Evolutionary conservation across 1,139 yeast genomes (phyloP).

Genomic region (Pichia kudriavzevii): DNA sequence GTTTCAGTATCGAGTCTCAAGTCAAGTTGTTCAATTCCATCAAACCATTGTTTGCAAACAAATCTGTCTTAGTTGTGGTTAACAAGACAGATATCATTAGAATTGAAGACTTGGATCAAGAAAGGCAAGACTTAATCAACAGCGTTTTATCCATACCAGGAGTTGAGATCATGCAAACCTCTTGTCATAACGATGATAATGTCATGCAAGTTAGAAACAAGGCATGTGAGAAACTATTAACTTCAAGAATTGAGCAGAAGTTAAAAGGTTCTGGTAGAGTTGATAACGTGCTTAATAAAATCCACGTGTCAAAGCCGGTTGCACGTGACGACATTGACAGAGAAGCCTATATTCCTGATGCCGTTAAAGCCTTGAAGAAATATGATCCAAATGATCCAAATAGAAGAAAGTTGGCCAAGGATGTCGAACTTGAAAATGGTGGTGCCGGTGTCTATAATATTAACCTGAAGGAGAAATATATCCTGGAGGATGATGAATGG

Average conservation of each 20-base stretch:
- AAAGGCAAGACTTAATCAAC: conserved; percentile 64
- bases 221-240: conserved; percentile 92
- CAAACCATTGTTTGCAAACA: conserved; percentile 94
- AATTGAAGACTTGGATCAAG: conserved; percentile 74
- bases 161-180: conserved; percentile 86
- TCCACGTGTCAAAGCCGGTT: conserved; percentile 88
- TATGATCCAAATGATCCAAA: conserved; percentile 77
- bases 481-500: conserved; percentile 95
- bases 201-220: conserved; percentile 94
- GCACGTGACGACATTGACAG: conserved; percentile 82
- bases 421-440: conserved; percentile 88
- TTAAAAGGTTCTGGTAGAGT: conserved; percentile 90
- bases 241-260: conserved; percentile 95
- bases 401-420: conserved; percentile 76
- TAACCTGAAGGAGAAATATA: conserved; percentile 83
- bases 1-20: conserved; percentile 94
- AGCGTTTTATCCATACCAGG: conserved; percentile 59
- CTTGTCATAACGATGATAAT: conserved; percentile 91
- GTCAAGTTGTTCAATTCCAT: conserved; percentile 94
- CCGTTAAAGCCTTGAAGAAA: conserved; percentile 48
- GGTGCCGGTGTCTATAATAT: conserved; percentile 98
- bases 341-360: conserved; percentile 76
- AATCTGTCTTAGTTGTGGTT: conserved; percentile 90
- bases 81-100: conserved; percentile 89
- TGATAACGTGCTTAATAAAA: conserved; percentile 82